These are phyloP conservation scores for Sophora flavescens DNA, from an alignment of 306 rosid genomes.

Conservation along the genomic window DNA sequence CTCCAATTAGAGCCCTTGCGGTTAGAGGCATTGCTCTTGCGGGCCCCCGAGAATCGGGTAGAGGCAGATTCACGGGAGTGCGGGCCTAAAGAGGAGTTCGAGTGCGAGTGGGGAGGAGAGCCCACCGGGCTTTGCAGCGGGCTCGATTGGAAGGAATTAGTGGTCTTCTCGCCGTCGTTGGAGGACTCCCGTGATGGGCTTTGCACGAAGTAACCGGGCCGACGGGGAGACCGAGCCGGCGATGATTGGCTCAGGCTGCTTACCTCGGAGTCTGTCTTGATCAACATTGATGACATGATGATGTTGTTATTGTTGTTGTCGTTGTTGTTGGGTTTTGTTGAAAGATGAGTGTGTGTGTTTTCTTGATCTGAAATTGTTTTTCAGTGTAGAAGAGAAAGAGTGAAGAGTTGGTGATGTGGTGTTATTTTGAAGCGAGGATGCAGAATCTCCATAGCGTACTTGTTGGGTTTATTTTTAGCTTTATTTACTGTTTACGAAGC, in stretches of 20 bases:
- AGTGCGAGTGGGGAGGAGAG: constrained; percentile 93
- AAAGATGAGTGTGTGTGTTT: not conserved
- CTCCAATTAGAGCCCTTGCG: constrained; percentile 56
- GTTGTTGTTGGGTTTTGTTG: too few species aligned
- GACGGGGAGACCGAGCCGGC: constrained; percentile 73
- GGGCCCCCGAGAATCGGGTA: constrained; percentile 83
- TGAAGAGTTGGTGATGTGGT: not conserved
- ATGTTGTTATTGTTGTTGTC: not conserved
- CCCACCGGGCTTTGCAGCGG: constrained; percentile 88
- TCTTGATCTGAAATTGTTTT: not conserved
- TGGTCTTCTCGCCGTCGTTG: constrained; percentile 88
- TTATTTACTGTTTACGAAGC: constrained; percentile 55
- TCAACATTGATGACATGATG: constrained; percentile 60
- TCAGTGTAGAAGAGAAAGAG: not conserved
- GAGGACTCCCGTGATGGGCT: constrained; percentile 93
- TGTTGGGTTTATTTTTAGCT: constrained; percentile 32
- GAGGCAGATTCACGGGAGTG: constrained; percentile 93
- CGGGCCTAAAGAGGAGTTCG: constrained; percentile 88
- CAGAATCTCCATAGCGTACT: constrained; percentile 54
- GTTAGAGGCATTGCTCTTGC: constrained; percentile 44
- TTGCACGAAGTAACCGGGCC: constrained; percentile 77
- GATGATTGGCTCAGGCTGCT: constrained; percentile 87
- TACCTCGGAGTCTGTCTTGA: constrained; percentile 90
- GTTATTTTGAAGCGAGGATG: not conserved
- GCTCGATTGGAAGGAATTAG: constrained; percentile 82